Evolutionary conservation across 2,329 filamentous ascomycete genomes (phyloP).

Genomic region (Botrytis fragariae): DNA sequence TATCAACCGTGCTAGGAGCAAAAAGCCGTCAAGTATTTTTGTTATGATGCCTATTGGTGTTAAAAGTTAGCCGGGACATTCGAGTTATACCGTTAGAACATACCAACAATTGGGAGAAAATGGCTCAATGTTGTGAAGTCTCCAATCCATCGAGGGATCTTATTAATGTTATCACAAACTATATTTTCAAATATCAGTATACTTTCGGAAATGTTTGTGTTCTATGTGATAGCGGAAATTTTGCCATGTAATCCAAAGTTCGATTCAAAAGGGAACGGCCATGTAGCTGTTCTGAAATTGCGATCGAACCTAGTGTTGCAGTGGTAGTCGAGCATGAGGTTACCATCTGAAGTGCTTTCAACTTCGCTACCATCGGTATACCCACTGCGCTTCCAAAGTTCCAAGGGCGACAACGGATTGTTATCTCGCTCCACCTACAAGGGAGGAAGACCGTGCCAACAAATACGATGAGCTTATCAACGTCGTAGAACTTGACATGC

Average conservation of each 20-base stretch:
- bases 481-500: background rate
- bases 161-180: background rate
- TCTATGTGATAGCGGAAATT: background rate
- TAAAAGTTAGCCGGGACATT: background rate
- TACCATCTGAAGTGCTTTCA: background rate
- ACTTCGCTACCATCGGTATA: background rate
- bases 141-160: background rate
- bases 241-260: background rate
- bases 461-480: background rate
- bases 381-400: background rate
- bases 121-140: background rate
- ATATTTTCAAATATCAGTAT: background rate
- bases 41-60: no score
- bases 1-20: background rate
- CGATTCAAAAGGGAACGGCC: background rate
- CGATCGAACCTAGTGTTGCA: accelerated
- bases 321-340: background rate
- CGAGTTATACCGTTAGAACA: background rate
- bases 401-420: background rate
- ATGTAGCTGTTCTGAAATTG: background rate
- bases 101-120: background rate
- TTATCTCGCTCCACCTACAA: background rate
- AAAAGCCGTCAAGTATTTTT: background rate
- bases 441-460: background rate
- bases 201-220: background rate